Percentiles rank a stretch among this genome's conserved stretches.
These are phyloP conservation scores for Cynara cardunculus DNA, from an alignment of 129 eudicot species.

Conservation along the genomic window DNA sequence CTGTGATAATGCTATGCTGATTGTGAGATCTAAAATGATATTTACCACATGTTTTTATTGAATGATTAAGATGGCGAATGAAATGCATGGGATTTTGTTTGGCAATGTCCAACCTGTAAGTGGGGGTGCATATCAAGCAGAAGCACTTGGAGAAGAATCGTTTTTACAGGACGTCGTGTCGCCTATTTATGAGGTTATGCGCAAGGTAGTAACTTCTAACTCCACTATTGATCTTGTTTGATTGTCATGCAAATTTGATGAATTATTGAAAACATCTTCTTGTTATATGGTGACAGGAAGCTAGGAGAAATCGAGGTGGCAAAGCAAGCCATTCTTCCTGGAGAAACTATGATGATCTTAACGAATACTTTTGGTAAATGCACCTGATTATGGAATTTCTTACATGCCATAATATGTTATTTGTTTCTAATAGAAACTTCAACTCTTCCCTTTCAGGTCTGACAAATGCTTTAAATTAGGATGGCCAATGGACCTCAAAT, in stretches of 20 bases:
- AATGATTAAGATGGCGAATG: conserved; percentile 72
- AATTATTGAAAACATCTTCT: conserved; percentile 20
- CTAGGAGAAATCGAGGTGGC: conserved; percentile 77
- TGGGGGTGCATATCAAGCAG: conserved; percentile 65
- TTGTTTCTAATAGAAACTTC: conserved; percentile 11
- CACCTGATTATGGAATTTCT: conserved; percentile 13
- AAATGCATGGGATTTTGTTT: conserved; percentile 70
- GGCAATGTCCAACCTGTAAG: conserved; percentile 65
- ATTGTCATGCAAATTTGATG: not conserved
- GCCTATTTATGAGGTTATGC: conserved; percentile 88
- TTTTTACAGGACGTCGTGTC: conserved; percentile 75
- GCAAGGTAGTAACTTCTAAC: conserved; percentile 47
- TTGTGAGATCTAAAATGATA: conserved; percentile 16
- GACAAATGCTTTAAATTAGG: conserved; percentile 78
- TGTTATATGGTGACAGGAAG: conserved; percentile 67
- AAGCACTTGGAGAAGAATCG: conserved; percentile 65
- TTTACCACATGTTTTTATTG: conserved; percentile 2
- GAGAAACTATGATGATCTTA: conserved; percentile 98
- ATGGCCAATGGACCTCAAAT: conserved; percentile 89
- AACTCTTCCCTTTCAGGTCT: conserved; percentile 52
- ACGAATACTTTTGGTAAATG: conserved; percentile 92
- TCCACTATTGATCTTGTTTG: not conserved
- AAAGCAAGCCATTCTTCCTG: conserved; percentile 97
- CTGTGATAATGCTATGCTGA: not conserved
- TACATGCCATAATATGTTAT: not conserved